Base-by-base conservation (phyloP, 495 filamentous ascomycete genomes). In the Cryomyces antarcticus region DNA sequence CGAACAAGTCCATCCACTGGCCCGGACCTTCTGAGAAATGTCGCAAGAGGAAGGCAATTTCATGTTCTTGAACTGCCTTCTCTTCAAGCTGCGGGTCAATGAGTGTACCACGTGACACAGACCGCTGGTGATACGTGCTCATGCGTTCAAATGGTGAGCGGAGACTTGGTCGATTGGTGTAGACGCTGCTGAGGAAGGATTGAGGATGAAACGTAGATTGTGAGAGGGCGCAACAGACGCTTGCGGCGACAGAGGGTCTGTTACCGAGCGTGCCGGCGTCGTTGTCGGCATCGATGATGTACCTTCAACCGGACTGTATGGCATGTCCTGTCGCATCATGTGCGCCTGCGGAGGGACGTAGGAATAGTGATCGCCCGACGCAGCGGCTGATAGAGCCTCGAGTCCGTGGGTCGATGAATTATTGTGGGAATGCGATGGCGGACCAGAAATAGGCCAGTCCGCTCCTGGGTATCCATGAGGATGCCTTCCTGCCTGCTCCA, bases 1-100 rank as follows among this genome's bases (percentile, higher is more conserved):
- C 75, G 46, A 72, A 77, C 0, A 77, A 58, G 49, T 76, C 73
- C 73, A 77, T 78, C 75, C 73, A 78, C 45, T 70, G 61, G 10
- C 73, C 73, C 9, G 70, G 64, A 2, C 65, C 62, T 53, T 78
- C 73, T 4, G 70, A 67, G 55, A 73, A 78, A 57, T 77, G 70
- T 13, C 74, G 65, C 45, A 77, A 52, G 6, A 78, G 59, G 51
- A 70, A 76, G n/a, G 70, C 65, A 17, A 70, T 59, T 49, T 77
- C 72, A 41, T 70, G 66, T 37, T 74, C 68, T 13, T 39, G 59
- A 54, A 17, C 63, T 65, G 0, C 11, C 38, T 43, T 44, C 17
- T 24, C 17, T 24, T 24, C 17, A 24, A 24, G 17, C 17, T 24
- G 17, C 17, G 17, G 17, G 17, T 24, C 17, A 2, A 24, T 24